Base-by-base conservation (phyloP, 371 early-diverging fungal genomes). In the Syncephalastrum racemosum region DNA sequence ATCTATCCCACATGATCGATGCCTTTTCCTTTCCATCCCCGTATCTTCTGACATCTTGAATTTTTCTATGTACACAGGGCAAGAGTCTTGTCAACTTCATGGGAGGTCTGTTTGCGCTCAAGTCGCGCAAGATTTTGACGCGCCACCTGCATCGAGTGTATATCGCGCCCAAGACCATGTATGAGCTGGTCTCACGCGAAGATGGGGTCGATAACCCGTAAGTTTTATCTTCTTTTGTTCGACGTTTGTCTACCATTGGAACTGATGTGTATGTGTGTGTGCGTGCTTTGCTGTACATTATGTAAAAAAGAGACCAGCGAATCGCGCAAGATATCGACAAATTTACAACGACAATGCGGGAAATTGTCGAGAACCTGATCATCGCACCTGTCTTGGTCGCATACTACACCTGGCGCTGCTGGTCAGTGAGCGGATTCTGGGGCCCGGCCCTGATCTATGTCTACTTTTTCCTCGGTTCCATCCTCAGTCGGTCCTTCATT, bases 271-370 rank as follows among this genome's bases (percentile, higher is more conserved):
- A 12, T 39, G 7, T n/a, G 16, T 8, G 16, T 31, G n/a, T n/a
- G n/a, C n/a, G n/a, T n/a, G 15, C 15, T 8, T 15, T 19, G 25
- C 23, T 22, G 23, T 24, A 27, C 43, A 31, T 46, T n/a, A 4
- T 36, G 23, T 47, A 36, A n/a, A 25, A 0, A 25, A 88, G 88
- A 4, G 95, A 96, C 64, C 94, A 94, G 68, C 87, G 95, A 7
- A 91, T 95, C 44, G 81, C 95, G 4, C 93, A 93, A 63, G 97
- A 96, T 67, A 81, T 92, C 13, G 93, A 91, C 59, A 87, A 88
- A 56, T 82, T 96, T 44, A 57, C 91, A 7, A 81, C 80, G 12
- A 63, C 84, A 42, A 52, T 87, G 13, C 75, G 82, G 4, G 64
- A 79, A 16, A 82, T 92, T 25, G 58, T 89, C n/a, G 77, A 90